A percentile compares a stretch with the other conserved stretches of the same genome.
phyloP scores from a whole-genome alignment of 2,329 filamentous ascomycete species.

The Herpotrichia juniperi region DNA sequence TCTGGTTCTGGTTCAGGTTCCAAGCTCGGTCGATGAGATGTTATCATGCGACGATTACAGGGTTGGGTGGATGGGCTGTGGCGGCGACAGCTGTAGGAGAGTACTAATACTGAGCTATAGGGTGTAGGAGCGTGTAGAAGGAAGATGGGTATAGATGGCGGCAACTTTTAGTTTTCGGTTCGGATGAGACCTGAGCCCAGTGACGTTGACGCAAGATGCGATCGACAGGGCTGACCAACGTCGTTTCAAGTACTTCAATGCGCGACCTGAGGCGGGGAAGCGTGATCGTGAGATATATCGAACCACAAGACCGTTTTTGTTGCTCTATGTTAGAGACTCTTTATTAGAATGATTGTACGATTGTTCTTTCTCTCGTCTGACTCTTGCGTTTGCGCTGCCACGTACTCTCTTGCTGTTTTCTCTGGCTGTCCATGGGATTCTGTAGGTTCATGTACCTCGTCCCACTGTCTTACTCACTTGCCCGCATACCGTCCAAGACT shows the following conservation, averaged over 20 bases:
- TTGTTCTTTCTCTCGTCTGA: slow-evolving; percentile 19
- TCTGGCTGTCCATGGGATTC: slow-evolving; percentile 34
- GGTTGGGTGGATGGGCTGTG: slow-evolving; percentile 20
- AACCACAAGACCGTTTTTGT: background rate
- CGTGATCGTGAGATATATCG: too few relatives aligned
- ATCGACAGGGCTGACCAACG: slow-evolving; percentile 12
- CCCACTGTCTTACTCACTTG: background rate
- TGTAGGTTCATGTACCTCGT: slow-evolving; percentile 7
- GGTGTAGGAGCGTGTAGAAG: slow-evolving; percentile 3
- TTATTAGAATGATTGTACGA: slow-evolving; percentile 19
- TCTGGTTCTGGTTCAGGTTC: slow-evolving; percentile 8
- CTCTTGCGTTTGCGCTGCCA: slow-evolving; percentile 27
- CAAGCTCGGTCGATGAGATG: slow-evolving; percentile 14
- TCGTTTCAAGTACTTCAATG: slow-evolving; percentile 4
- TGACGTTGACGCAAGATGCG: slow-evolving; percentile 32
- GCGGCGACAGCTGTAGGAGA: slow-evolving; percentile 20
- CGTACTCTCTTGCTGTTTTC: slow-evolving; percentile 16
- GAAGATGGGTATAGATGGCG: slow-evolving; percentile 18
- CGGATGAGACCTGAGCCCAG: slow-evolving; percentile 16
- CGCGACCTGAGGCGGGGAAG: background rate
- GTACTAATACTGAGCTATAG: slow-evolving; percentile 6
- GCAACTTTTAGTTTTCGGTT: slow-evolving; percentile 24
- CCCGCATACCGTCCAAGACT: background rate
- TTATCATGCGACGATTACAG: slow-evolving; percentile 32
- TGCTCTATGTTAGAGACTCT: slow-evolving; percentile 11